Evolutionary conservation across 257 asterid genomes (phyloP).

Genomic region (Przewalskia tangutica): DNA sequence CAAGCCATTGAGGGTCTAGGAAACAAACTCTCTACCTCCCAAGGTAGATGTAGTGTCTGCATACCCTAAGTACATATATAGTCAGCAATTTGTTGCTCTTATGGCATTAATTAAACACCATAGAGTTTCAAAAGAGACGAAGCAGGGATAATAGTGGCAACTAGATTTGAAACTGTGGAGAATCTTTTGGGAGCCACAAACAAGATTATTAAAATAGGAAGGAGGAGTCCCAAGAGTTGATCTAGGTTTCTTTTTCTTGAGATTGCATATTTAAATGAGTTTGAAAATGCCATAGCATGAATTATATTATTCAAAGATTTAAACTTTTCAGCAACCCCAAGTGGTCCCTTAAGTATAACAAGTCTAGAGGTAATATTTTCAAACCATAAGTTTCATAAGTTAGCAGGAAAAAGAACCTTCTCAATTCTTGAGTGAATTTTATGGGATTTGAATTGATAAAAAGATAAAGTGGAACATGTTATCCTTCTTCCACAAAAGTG

Average conservation of each 20-base stretch:
- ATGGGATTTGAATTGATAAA: conserved; percentile 26
- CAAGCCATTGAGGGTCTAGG: no score
- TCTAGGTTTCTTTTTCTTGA: background rate
- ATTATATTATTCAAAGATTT: background rate
- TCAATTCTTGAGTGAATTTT: conserved; percentile 1
- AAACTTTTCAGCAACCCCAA: background rate
- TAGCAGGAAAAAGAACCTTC: conserved; percentile 6
- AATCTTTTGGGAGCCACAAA: conserved; percentile 3
- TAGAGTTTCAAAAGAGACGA: conserved; percentile 1
- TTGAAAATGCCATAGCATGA: background rate
- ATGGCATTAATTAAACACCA: background rate
- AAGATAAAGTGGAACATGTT: conserved; percentile 17
- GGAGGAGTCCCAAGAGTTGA: background rate
- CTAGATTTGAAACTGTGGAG: background rate
- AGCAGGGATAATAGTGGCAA: background rate
- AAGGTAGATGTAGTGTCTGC: no score
- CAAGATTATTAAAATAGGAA: background rate
- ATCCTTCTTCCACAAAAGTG: conserved; percentile 26
- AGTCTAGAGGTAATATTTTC: background rate
- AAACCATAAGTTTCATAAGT: background rate
- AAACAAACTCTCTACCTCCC: no score
- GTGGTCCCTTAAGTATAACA: background rate
- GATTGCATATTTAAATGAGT: background rate
- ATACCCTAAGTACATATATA: background rate
- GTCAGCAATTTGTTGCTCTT: background rate